Base-by-base conservation (phyloP, 2,329 filamentous ascomycete species). In the Esteya vermicola region DNA sequence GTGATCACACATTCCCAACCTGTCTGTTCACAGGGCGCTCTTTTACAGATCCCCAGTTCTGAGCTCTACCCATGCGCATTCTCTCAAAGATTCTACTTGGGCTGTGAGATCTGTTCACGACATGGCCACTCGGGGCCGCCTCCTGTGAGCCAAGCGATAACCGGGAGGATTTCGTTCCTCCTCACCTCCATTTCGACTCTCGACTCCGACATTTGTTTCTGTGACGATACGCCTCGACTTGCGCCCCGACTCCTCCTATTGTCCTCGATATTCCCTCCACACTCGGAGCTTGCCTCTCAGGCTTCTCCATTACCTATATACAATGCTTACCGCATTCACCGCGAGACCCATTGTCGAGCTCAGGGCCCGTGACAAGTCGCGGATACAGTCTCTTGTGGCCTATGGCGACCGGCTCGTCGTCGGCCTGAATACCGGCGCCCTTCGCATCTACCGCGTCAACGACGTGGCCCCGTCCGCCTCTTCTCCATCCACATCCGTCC, bases 261-360 rank as follows among this genome's bases (percentile, higher is more conserved):
- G 7, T 20, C 4, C n/a, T 16, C 20, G 12, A 6, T 19, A 22
- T 18, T 9, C 10, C 20, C 16, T 31, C 27, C 20, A 10, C 9
- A 6, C 32, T 16, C 23, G 16, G 6, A 18, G 3, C 4, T n/a
- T 10, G n/a, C 22, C 34, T 12, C 34, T 27, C 10, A 14, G 16
- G 16, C n/a, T 7, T 1, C 9, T 16, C 16, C 22, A 13, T 13
- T 12, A 16, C 5, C 18, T 20, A 13, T 4, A 16, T 59, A 68
- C 67, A 61, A 95, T 95, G 91, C 81, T 98, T 63, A 93, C 89
- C 63, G 91, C 91, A 57, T 98, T 98, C 65, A 93, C 83, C 52
- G 88, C 91, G 66, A 83, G 85, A 56, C 84, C 88, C 48, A 89
- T 98, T 59, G 83, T 96, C 70, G 91, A 98, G 82, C 81, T 98